phyloP scores from a whole-genome alignment of 2,329 filamentous ascomycete species.

The Clonostachys rosea region DNA sequence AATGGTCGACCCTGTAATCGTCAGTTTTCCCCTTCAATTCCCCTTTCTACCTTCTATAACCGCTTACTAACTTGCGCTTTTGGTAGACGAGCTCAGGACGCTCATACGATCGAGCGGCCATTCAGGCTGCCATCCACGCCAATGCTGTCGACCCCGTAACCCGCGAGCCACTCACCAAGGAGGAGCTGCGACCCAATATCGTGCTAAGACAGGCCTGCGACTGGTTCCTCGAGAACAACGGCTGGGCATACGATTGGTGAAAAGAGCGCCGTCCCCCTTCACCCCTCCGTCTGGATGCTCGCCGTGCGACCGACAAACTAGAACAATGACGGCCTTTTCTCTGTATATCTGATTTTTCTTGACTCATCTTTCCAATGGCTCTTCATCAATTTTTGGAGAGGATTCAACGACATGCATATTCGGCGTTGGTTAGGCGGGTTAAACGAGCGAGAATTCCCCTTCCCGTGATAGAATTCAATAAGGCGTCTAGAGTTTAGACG shows the following conservation, averaged over 20 bases:
- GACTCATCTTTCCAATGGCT: too few relatives aligned
- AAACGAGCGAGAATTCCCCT: too few relatives aligned
- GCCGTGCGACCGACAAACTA: too few relatives aligned
- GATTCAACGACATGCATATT: too few relatives aligned
- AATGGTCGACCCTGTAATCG: slow-evolving; percentile 66
- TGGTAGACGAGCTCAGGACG: slow-evolving; percentile 75
- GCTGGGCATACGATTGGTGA: slow-evolving; percentile 90
- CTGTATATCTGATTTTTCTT: too few relatives aligned
- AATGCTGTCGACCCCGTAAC: slow-evolving; percentile 68
- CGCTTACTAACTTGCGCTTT: not conserved
- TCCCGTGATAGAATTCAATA: too few relatives aligned
- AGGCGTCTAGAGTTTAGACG: too few relatives aligned
- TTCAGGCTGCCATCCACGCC: slow-evolving; percentile 80
- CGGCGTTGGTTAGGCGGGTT: too few relatives aligned
- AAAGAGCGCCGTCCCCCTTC: not conserved
- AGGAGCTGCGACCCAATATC: slow-evolving; percentile 77
- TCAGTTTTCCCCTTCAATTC: slow-evolving; percentile 19
- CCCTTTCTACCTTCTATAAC: not conserved
- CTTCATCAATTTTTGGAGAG: too few relatives aligned
- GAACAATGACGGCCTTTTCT: too few relatives aligned
- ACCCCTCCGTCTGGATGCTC: too few relatives aligned
- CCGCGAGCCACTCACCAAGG: slow-evolving; percentile 62
- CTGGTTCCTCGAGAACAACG: slow-evolving; percentile 81
- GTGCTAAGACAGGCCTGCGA: slow-evolving; percentile 77
- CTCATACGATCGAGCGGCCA: slow-evolving; percentile 82